phyloP scores from a whole-genome alignment of 495 filamentous ascomycete genomes.

The Melanomma pulvis-pyrius region DNA sequence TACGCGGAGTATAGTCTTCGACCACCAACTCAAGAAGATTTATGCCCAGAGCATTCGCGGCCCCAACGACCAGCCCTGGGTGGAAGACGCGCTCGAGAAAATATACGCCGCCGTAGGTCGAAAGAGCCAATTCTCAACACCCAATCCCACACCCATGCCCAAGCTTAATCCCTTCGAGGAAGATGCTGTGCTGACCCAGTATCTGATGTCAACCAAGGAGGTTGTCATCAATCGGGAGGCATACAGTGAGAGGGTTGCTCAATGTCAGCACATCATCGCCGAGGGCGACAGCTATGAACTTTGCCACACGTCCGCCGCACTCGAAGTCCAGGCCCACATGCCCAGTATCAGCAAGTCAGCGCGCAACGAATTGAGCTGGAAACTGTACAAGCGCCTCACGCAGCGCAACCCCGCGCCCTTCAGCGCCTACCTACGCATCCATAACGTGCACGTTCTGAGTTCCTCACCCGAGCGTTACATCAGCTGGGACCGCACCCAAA shows the following conservation, averaged over 20 bases:
- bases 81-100: constrained; percentile 40
- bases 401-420: constrained; percentile 82
- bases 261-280: constrained; percentile 71
- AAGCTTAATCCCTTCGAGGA: constrained; percentile 16
- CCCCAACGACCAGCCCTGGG: constrained; percentile 40
- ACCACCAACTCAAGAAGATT: constrained; percentile 63
- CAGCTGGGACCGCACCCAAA: constrained; percentile 61
- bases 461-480: constrained; percentile 94
- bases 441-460: constrained; percentile 67
- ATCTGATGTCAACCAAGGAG: constrained; percentile 3
- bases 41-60: constrained; percentile 66
- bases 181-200: not conserved
- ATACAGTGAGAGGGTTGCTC: constrained; percentile 68
- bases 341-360: constrained; percentile 30
- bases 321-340: constrained; percentile 51
- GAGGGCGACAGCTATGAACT: constrained; percentile 91
- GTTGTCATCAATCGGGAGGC: constrained; percentile 30
- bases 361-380: constrained; percentile 56
- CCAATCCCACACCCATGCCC: constrained; percentile 7
- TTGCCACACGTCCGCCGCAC: constrained; percentile 78
- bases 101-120: constrained; percentile 24
- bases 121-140: constrained; percentile 42
- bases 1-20: constrained; percentile 77
- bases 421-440: constrained; percentile 75
- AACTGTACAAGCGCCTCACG: constrained; percentile 71